Conservation (phyloP, 441 rosid species). For the Populus hybrid region DNA sequence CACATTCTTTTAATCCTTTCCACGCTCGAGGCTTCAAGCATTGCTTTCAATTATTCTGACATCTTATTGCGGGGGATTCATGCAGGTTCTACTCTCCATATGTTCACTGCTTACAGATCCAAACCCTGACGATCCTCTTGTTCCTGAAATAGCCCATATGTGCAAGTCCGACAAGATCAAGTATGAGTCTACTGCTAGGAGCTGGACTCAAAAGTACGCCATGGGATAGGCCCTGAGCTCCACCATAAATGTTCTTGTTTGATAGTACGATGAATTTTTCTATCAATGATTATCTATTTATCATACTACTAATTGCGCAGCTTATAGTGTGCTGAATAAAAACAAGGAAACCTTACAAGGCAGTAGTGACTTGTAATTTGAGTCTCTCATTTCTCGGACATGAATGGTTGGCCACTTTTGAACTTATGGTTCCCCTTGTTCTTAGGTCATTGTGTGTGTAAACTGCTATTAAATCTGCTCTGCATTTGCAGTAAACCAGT, state of each 20-base stretch:
- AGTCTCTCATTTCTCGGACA: not conserved
- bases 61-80: not conserved
- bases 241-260: not conserved
- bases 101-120: slow-evolving; percentile 76
- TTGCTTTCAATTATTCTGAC: not conserved
- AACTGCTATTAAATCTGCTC: not conserved
- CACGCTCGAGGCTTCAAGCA: not conserved
- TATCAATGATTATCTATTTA: not conserved
- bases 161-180: slow-evolving; percentile 54
- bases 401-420: not conserved
- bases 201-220: slow-evolving; percentile 79
- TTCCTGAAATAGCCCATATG: slow-evolving; percentile 72
- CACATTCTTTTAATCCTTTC: not conserved
- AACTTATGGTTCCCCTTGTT: not conserved
- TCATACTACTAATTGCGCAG: not conserved
- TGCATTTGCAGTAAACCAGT: not conserved
- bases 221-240: slow-evolving; percentile 36
- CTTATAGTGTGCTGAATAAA: not conserved
- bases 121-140: slow-evolving; percentile 70
- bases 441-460: not conserved
- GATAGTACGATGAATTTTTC: not conserved
- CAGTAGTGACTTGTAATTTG: not conserved
- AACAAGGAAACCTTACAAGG: not conserved
- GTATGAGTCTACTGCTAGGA: slow-evolving; percentile 59
- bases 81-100: slow-evolving; percentile 52